Evolutionary conservation across 2,329 filamentous ascomycete species (phyloP).

Genomic region (Graphiopsis chlorocephala): DNA sequence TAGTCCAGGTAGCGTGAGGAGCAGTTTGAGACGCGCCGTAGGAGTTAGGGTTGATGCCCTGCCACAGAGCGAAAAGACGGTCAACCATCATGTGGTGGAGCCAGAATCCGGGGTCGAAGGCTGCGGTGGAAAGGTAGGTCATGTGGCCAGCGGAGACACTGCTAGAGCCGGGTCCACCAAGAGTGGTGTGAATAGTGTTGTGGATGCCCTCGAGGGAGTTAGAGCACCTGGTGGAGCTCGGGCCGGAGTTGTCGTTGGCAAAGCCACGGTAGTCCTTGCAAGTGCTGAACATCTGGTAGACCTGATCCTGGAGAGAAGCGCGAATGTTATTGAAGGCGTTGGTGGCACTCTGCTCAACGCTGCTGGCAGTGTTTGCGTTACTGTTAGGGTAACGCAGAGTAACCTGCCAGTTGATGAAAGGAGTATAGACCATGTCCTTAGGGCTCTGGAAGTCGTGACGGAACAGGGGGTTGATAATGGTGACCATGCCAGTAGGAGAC

Average conservation of each 20-base stretch:
- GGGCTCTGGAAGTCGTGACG: conserved; percentile 20
- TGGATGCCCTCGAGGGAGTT: conserved; percentile 37
- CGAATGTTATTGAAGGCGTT: conserved; percentile 31
- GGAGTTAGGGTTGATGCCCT: conserved; percentile 20
- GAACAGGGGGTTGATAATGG: conserved; percentile 22
- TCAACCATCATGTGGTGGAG: conserved; percentile 37
- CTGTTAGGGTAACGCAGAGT: conserved; percentile 33
- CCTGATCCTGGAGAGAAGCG: conserved; percentile 30
- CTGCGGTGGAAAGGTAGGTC: conserved; percentile 30
- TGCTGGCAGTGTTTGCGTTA: conserved; percentile 23
- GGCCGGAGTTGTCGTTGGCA: conserved; percentile 28
- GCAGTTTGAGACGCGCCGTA: conserved; percentile 19
- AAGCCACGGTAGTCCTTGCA: conserved; percentile 34
- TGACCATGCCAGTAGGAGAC: conserved; percentile 13
- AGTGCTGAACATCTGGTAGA: conserved; percentile 34
- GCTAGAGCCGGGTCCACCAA: conserved; percentile 25
- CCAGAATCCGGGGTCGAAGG: conserved; percentile 36
- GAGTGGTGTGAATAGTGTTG: conserved; percentile 34
- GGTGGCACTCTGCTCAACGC: conserved; percentile 19
- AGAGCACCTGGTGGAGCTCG: conserved; percentile 25
- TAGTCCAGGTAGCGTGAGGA: conserved; percentile 20
- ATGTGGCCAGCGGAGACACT: conserved; percentile 29
- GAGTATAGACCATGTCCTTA: conserved; percentile 28
- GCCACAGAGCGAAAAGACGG: conserved; percentile 36
- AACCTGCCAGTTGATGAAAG: conserved; percentile 30